Conservation (phyloP, 305 asterid genomes). For the Rubia tinctorum region DNA sequence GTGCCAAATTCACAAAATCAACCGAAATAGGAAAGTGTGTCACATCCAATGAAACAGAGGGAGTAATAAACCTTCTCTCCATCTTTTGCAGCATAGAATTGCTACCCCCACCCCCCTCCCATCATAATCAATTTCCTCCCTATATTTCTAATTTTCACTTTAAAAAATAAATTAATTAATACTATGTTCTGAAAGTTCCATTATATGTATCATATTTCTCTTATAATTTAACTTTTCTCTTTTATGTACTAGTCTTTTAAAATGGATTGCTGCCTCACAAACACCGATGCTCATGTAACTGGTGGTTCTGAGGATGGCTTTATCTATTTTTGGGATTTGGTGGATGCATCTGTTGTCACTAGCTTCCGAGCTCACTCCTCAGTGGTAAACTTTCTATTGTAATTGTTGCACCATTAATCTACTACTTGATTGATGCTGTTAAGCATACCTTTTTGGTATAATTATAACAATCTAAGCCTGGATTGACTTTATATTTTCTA, state of each 20-base stretch:
- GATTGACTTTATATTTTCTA: not conserved
- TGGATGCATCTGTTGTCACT: conserved; percentile 68
- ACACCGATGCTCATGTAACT: conserved; percentile 77
- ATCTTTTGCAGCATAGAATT: not conserved
- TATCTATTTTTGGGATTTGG: conserved; percentile 88
- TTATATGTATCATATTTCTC: not conserved
- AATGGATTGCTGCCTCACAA: conserved; percentile 88
- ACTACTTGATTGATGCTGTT: not conserved
- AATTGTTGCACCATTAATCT: not conserved
- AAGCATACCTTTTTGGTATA: not conserved
- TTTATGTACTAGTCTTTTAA: conserved; percentile 62
- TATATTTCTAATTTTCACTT: too few species aligned
- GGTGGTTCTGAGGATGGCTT: conserved; percentile 92
- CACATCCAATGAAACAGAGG: too few species aligned
- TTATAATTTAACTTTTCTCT: not conserved
- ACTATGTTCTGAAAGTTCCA: conserved; percentile 9
- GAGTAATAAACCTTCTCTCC: too few species aligned
- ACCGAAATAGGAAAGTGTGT: too few species aligned
- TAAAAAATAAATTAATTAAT: not conserved
- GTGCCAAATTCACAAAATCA: too few species aligned
- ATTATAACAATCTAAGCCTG: not conserved
- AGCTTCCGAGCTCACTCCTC: conserved; percentile 80
- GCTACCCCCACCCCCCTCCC: too few species aligned
- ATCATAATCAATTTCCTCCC: not conserved
- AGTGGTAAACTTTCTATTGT: conserved; percentile 73